Base-by-base conservation (phyloP, 805 yeast genomes). In the Ogataea chonburiensis region DNA sequence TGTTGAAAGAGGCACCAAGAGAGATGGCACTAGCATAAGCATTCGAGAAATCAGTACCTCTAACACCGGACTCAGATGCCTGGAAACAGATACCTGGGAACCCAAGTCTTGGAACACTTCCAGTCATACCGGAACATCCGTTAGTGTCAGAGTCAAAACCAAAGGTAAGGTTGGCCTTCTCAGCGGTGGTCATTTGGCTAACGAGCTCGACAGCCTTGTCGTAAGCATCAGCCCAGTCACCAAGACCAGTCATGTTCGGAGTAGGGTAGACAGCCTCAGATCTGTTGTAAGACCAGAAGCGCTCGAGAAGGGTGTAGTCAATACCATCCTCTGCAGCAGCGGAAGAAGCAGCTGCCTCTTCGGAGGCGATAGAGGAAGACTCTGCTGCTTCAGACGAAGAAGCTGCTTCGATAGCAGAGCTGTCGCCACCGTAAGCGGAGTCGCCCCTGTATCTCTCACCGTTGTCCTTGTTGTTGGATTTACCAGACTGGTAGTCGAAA, bases 1-100 rank as follows among this genome's bases (percentile, higher is more conserved):
- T 67, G 49, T 77, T 77, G 52, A 75, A 79, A 6, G 83, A 73
- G 10, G 80, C 60, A 1, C 77, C 84, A 4, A 75, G 59, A 6
- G 82, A 79, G 23, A 77, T 48, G 0, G 80, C 84, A 2, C 79
- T 69, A 1, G 84, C 82, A 40, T 71, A 78, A 23, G 68, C 66
- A 1, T 81, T 72, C 18, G 69, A 71, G 47, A 70, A 70, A 49
- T 77, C 83, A 5, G 82, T 70, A 36, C 65, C 67, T 39, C 81
- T 60, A 13, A 77, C 75, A 7, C 84, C 84, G 43, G 71, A 68
- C 5, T 81, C 81, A 4, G 81, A 81, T 58, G 78, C 82, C 47
- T 77, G 82, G 18, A 77, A 61, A 46, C 84, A 78, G 10, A 79
- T 53, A 7, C 72, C 65, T 3, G 77, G 75, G 24, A 40, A 43